phyloP scores from a whole-genome alignment of 305 asterid genomes.

The Plantago lanceolata region DNA sequence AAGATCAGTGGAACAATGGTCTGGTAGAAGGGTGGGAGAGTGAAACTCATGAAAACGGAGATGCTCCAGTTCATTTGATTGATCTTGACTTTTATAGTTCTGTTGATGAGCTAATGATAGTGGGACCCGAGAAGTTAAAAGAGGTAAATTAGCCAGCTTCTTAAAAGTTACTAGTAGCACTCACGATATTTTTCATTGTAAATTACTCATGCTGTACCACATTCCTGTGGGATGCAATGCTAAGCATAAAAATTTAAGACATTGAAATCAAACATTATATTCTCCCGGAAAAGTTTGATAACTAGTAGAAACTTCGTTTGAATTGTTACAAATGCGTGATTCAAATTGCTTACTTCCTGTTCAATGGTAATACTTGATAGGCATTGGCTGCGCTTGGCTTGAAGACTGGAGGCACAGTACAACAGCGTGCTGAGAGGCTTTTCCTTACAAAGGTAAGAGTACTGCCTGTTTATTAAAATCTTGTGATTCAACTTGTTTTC shows the following conservation, averaged over 20 bases:
- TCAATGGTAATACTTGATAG: slow-evolving; percentile 32
- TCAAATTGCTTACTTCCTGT: slow-evolving; percentile 18
- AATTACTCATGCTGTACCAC: slow-evolving; percentile 5
- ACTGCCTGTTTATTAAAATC: slow-evolving; percentile 12
- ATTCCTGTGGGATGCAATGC: background rate
- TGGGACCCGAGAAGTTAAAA: slow-evolving; percentile 85
- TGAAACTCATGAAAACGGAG: slow-evolving; percentile 59
- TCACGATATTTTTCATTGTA: slow-evolving; percentile 6
- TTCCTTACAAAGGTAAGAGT: slow-evolving; percentile 75
- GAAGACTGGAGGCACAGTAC: slow-evolving; percentile 86
- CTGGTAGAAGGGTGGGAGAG: slow-evolving; percentile 73
- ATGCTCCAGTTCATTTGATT: slow-evolving; percentile 45
- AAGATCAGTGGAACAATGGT: slow-evolving; percentile 77
- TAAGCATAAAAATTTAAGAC: background rate
- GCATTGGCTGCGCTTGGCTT: slow-evolving; percentile 84
- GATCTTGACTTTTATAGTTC: slow-evolving; percentile 82
- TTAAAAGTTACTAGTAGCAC: background rate
- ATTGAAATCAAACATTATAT: background rate
- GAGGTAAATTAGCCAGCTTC: slow-evolving; percentile 46
- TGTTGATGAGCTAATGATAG: slow-evolving; percentile 73
- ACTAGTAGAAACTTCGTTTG: slow-evolving; percentile 15
- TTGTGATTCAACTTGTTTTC: background rate
- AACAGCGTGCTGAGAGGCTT: slow-evolving; percentile 95
- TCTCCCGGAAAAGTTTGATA: slow-evolving; percentile 6
- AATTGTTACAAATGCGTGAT: slow-evolving; percentile 2